A percentile compares a stretch with the other conserved stretches of the same genome.
Conservation (phyloP, 1,284 basidiomycete genomes). For the Cutaneotrichosporon curvatum region DNA sequence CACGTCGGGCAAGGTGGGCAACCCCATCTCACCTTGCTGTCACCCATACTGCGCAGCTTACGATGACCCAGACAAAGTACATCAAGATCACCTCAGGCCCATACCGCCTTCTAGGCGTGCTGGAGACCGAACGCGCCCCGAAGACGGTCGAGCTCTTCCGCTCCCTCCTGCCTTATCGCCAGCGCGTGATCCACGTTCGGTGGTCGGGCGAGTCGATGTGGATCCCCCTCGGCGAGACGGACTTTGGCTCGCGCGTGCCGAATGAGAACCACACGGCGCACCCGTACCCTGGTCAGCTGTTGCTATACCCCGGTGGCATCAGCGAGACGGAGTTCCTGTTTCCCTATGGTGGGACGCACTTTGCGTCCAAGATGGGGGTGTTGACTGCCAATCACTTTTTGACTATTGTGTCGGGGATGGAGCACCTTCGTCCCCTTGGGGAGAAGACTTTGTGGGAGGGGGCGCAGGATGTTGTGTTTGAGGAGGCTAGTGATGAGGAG, state of each 20-base stretch:
- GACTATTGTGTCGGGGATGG: slow-evolving; percentile 11
- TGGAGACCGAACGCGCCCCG: slow-evolving; percentile 12
- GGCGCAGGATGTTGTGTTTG: slow-evolving; percentile 16
- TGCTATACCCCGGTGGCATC: slow-evolving; percentile 17
- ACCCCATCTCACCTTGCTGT: background rate
- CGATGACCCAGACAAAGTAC: background rate
- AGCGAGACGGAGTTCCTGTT: slow-evolving; percentile 18
- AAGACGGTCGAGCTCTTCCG: slow-evolving; percentile 12
- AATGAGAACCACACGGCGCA: slow-evolving; percentile 20
- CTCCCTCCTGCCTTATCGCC: slow-evolving; percentile 14
- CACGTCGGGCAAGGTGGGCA: slow-evolving; percentile 1
- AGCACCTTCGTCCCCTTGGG: slow-evolving; percentile 13
- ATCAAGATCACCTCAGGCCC: slow-evolving; percentile 10
- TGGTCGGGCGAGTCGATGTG: slow-evolving; percentile 20
- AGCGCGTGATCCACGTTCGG: slow-evolving; percentile 18
- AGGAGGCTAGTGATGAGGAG: slow-evolving; percentile 12
- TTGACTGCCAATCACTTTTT: slow-evolving; percentile 18
- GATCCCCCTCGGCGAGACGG: slow-evolving; percentile 17
- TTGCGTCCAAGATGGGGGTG: slow-evolving; percentile 17
- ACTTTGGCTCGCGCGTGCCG: slow-evolving; percentile 4
- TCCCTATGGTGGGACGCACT: slow-evolving; percentile 11
- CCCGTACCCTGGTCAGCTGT: slow-evolving; percentile 10
- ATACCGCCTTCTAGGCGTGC: slow-evolving; percentile 11
- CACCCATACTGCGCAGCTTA: background rate
- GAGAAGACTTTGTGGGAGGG: slow-evolving; percentile 17